Evolutionary conservation across 129 eudicot species (phyloP).

Genomic region (Glebionis coronaria): DNA sequence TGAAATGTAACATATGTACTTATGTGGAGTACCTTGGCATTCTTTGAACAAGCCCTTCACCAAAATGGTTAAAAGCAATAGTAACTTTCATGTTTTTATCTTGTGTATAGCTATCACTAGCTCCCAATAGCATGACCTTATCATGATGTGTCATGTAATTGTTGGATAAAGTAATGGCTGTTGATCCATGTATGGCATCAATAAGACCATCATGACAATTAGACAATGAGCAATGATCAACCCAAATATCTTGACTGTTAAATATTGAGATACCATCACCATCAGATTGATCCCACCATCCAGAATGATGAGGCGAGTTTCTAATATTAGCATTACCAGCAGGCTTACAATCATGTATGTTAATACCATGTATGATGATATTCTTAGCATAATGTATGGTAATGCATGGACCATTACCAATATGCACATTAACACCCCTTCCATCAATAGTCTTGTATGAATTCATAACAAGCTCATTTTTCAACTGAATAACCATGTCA

Average conservation of each 20-base stretch:
- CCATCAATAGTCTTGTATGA: slow-evolving; percentile 88
- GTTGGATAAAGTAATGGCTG: slow-evolving; percentile 79
- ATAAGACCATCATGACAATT: slow-evolving; percentile 75
- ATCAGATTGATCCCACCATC: slow-evolving; percentile 79
- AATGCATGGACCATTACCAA: slow-evolving; percentile 85
- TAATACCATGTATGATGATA: slow-evolving; percentile 80
- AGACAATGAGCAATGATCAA: slow-evolving; percentile 86
- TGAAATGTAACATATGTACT: too few species aligned
- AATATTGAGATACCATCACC: slow-evolving; percentile 75
- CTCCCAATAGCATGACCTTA: slow-evolving; percentile 86
- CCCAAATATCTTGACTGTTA: slow-evolving; percentile 55
- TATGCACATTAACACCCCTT: slow-evolving; percentile 86
- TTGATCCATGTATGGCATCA: slow-evolving; percentile 86
- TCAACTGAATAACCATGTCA: slow-evolving; percentile 72
- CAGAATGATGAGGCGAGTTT: slow-evolving; percentile 64
- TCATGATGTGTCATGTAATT: slow-evolving; percentile 89
- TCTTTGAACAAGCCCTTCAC: slow-evolving; percentile 84
- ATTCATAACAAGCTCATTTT: slow-evolving; percentile 70
- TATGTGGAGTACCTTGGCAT: slow-evolving; percentile 83
- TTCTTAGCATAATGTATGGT: slow-evolving; percentile 66
- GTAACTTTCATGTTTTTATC: slow-evolving; percentile 83
- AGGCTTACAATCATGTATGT: slow-evolving; percentile 72
- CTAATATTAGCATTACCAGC: slow-evolving; percentile 63
- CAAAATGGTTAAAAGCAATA: slow-evolving; percentile 80
- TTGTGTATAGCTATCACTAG: slow-evolving; percentile 58